These are phyloP conservation scores for Leavenworthia alabamica DNA, from an alignment of 345 rosid species.

Conservation along the genomic window DNA sequence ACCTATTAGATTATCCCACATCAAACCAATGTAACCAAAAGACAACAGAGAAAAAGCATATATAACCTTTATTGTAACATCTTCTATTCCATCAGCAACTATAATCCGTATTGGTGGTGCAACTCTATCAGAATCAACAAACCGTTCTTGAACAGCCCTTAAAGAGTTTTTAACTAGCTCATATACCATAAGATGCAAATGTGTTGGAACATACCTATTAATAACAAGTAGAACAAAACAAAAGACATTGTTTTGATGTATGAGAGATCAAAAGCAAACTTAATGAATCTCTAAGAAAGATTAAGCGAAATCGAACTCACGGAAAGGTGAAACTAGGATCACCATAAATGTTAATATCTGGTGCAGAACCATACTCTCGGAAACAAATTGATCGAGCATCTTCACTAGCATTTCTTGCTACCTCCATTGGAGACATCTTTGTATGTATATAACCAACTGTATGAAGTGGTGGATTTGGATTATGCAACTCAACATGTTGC, in stretches of 20 bases:
- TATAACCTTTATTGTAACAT: constrained; percentile 88
- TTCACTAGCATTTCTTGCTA: constrained; percentile 79
- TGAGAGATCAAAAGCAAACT: neutral
- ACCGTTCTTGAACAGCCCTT: constrained; percentile 88
- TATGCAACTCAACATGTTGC: constrained; percentile 98
- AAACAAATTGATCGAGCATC: constrained; percentile 83
- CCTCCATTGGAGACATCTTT: constrained; percentile 91
- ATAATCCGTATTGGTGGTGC: constrained; percentile 73
- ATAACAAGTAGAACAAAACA: neutral
- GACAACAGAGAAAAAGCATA: neutral
- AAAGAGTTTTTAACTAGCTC: constrained; percentile 95
- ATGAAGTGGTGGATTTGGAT: constrained; percentile 78
- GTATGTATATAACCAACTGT: constrained; percentile 85
- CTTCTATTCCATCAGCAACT: constrained; percentile 95
- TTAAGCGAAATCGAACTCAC: constrained; percentile 38
- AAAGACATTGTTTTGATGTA: neutral
- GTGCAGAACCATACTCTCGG: constrained; percentile 88
- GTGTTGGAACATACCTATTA: constrained; percentile 75
- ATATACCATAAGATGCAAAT: constrained; percentile 89
- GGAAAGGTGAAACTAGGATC: constrained; percentile 91
- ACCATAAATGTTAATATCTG: constrained; percentile 69
- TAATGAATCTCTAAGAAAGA: neutral
- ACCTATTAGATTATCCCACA: constrained; percentile 41
- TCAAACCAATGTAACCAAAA: neutral
- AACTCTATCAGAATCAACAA: constrained; percentile 67